Evolutionary conservation across 108 stramenopile genomes (phyloP), one percentile per base, ranked within the genome.

Genomic region (Discostella pseudostelligera): DNA sequence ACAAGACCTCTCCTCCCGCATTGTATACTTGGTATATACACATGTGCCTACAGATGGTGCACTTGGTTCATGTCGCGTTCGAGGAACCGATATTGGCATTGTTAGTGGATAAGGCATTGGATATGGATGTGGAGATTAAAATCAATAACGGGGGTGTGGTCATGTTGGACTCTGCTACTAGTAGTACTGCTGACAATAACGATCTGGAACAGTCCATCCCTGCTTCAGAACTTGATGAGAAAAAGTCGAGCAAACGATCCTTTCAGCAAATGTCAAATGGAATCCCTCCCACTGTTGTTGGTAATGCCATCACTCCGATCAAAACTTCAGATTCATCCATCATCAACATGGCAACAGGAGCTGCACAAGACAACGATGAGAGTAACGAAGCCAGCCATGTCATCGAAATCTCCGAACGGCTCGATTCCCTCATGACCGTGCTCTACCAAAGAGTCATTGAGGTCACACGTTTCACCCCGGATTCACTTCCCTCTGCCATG

Each of bases 91-190:
- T 89, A 28, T 62, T 89, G 50, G 64, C 59, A 29, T 50, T 92
- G 35, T 70, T 93, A 28, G 81, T 97, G 25, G 92, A 94, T 47
- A 87, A 85, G 51, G 94, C 94, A 29, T 61, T 99, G 56, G 96
- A 97, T 75, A 93, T 99, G 50, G 98, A 99, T 80, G 98, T 99
- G 40, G 94, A 99, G 66, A 97, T 99, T 56, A 88, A 91, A 62
- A 97, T 99, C 50, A 70, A 79, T 47, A 86, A 96, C 48, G 67
- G 75, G 28, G 98, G 98, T 12, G 83, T 84, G 28, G 97, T 88
- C 8, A 62, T 61, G 39, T 74, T 96, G 19, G 94, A 96, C 36
- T 70, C 78, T 12, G 61, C 61, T 4, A 5, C 42, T 16, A 36
- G 25, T 22, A 25, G 22, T 12, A 25, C 42, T 13, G 60, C 16